Conservation (phyloP, 2,329 filamentous ascomycete species). For the Aspergillus caelatus region DNA sequence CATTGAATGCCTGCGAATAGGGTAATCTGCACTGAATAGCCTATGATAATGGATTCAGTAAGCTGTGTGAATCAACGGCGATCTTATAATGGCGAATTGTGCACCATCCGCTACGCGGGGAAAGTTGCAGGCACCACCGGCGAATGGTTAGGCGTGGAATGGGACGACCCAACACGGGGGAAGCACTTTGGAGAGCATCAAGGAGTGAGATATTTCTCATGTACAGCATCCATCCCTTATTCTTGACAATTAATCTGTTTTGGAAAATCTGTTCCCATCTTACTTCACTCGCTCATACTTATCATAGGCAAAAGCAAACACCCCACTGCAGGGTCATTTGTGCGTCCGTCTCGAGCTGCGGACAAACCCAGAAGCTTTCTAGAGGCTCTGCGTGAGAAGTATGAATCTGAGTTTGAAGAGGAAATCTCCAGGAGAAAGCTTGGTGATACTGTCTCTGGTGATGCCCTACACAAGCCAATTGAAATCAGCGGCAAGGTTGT, state of each 20-base stretch:
- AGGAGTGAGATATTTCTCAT: slow-evolving; percentile 78
- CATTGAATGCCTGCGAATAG: background rate
- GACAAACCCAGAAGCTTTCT: slow-evolving; percentile 75
- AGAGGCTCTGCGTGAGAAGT: slow-evolving; percentile 79
- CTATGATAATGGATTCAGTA: background rate
- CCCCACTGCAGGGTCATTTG: slow-evolving; percentile 79
- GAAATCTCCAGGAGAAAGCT: slow-evolving; percentile 23
- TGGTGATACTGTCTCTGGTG: slow-evolving; percentile 1
- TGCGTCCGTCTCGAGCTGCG: slow-evolving; percentile 72
- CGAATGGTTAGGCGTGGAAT: slow-evolving; percentile 91
- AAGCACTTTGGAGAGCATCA: slow-evolving; percentile 89
- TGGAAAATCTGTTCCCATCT: background rate
- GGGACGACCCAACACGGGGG: slow-evolving; percentile 83
- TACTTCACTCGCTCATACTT: slow-evolving; percentile 18
- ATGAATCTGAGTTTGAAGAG: slow-evolving; percentile 63
- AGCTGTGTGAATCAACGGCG: slow-evolving; percentile 70
- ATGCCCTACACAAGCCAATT: slow-evolving; percentile 56
- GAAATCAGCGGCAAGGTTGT: slow-evolving; percentile 79
- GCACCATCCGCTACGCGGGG: slow-evolving; percentile 84
- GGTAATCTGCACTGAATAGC: background rate
- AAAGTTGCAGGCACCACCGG: slow-evolving; percentile 74
- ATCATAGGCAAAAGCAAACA: slow-evolving; percentile 61
- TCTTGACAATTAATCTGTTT: background rate
- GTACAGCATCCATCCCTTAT: slow-evolving; percentile 50
- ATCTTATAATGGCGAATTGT: slow-evolving; percentile 75